Base-by-base conservation (phyloP, 495 filamentous ascomycete species). In the Aeminium ludgeri region DNA sequence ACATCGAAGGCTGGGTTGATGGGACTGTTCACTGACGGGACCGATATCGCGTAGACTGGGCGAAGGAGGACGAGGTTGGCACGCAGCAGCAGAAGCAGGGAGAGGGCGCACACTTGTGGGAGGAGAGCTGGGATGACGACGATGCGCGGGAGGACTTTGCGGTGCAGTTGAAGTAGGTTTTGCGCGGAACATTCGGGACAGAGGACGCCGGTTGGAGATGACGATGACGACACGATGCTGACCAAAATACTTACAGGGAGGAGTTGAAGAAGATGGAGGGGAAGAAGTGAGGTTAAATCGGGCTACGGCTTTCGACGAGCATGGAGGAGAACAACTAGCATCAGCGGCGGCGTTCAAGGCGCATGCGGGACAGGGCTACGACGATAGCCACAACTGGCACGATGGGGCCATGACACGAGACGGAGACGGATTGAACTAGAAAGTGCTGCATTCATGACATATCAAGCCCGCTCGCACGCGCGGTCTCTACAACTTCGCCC, bases 51-150 rank as follows among this genome's bases (percentile, higher is more conserved):
- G 43, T 52, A 94, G 86, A 95, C 60, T 95, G 86, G 86, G 64
- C 73, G 33, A 70, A 80, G 52, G 83, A 91, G 57, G 83, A 92
- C 58, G 76, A 84, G 35, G 74, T 78, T 16, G 64, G 65, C 42
- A 51, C 63, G 53, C 46, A 53, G 20, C 25, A 81, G 75, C 49
- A 75, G 18, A 28, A 40, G n/a, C 8, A 40, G 23, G 23, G 23
- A 3, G 23, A 8, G 23, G 23, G 23, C 4, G 23, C 77, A 49
- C 84, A 95, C 66, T 64, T 97, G 43, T 97, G 89, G 89, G 89
- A 97, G 66, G 89, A 97, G 70, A 95, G 85, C 66, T 97, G 89
- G 89, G 89, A 97, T 62, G 89, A 97, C 53, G 89, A 97, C 59
- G 89, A 96, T 66, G 86, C 85, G 42, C 86, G 69, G 51, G 91